Evolutionary conservation across 2,329 filamentous ascomycete species (phyloP), one percentile per base, ranked within the genome.

Genomic region (Xylariaceae sp.): DNA sequence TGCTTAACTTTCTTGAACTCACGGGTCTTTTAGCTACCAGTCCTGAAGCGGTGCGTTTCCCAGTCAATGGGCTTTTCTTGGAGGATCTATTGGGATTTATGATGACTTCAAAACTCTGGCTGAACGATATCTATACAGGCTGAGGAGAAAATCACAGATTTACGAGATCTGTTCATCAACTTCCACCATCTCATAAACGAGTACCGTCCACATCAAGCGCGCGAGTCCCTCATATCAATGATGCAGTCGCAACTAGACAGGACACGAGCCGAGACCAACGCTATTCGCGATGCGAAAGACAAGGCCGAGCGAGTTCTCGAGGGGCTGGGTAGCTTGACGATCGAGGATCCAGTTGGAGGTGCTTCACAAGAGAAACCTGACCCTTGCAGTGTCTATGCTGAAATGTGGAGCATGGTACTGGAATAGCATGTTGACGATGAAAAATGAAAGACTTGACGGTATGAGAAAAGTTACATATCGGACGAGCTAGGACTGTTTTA

Each of bases 131-230:
- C 23, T 30, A 30, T 30, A 30, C 67, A 88, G 71, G 88, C 86
- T 55, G 78, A 82, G 30, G 81, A 85, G 48, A 96, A 96, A 72
- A 81, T 93, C 51, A 79, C 85, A 50, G 88, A 97, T 72, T 75
- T 99, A 37, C 82, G 88, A 68, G 92, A 88, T 13, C 77, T 97
- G 34, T 88, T 96, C 64, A 87, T 93, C 73, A 97, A 97, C 73
- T 88, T 95, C 70, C 92, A 97, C 74, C 90, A 95, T 70, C 82
- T 96, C 56, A 85, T 97, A 65, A 99, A 99, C 73, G 88, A 96
- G 73, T 81, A 73, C 57, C 86, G 77, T 88, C 1, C 89, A 86
- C 71, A 88, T 88, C 42, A 96, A 75, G 0, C 90, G 88, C n/a
- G 95, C 71, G 11, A 95, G 82, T 15, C 84, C 81, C 23, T 97